Conservation (phyloP, 202 grass and related monocot genomes). For the Digitaria exilis region DNA sequence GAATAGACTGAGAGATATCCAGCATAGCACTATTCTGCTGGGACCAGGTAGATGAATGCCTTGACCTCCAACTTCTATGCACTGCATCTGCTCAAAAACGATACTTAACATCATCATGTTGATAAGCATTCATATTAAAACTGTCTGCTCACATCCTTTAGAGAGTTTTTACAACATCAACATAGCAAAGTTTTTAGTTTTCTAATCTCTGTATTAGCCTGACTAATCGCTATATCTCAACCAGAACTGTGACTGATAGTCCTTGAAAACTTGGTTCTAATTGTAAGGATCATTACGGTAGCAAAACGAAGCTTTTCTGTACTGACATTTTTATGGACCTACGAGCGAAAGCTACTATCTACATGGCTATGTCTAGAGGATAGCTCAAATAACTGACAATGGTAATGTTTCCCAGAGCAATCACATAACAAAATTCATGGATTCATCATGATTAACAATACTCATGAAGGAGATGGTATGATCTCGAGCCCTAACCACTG, state of each 20-base stretch:
- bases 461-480: neutral
- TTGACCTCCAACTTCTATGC: slow-evolving; percentile 59
- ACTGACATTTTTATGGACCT: neutral
- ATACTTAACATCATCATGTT: slow-evolving; percentile 9
- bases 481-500: neutral
- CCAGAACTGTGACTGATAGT: slow-evolving; percentile 5
- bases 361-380: neutral
- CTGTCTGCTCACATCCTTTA: neutral
- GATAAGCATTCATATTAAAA: slow-evolving; percentile 18
- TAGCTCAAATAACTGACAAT: neutral
- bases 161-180: neutral
- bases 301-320: slow-evolving; percentile 4
- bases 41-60: slow-evolving; percentile 45
- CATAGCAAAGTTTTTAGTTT: neutral
- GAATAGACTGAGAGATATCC: slow-evolving; percentile 58
- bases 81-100: slow-evolving; percentile 47
- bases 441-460: slow-evolving; percentile 7
- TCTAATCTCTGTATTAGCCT: neutral
- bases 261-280: neutral
- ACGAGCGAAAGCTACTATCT: neutral
- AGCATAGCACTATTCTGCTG: slow-evolving; percentile 42
- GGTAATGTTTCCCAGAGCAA: slow-evolving; percentile 3
- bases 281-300: neutral
- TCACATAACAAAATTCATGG: slow-evolving; percentile 5
- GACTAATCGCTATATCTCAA: slow-evolving; percentile 11